These are phyloP conservation scores for Carnegiea gigantea DNA, from an alignment of 179 eudicot species.

Conservation along the genomic window DNA sequence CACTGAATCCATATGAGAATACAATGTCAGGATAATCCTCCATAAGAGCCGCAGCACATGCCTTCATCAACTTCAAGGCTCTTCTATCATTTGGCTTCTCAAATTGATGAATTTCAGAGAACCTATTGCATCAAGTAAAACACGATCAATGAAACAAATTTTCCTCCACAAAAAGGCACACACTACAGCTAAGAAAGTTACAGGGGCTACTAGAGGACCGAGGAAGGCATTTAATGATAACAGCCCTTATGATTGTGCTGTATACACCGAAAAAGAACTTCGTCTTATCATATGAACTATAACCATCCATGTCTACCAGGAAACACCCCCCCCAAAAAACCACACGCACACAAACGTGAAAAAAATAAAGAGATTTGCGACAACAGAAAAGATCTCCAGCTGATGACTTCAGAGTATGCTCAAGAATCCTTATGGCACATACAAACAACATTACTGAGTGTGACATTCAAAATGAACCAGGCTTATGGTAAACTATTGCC, in stretches of 20 bases:
- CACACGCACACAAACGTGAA: neutral
- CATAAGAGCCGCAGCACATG: constrained; percentile 63
- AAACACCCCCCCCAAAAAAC: neutral
- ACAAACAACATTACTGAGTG: neutral
- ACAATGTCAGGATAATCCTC: constrained; percentile 71
- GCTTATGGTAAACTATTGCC: neutral
- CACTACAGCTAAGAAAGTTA: neutral
- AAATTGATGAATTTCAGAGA: constrained; percentile 66
- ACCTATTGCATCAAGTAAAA: constrained; percentile 33
- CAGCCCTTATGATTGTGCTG: too few species aligned
- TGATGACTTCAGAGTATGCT: too few species aligned
- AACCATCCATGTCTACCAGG: neutral
- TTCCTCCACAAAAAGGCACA: neutral
- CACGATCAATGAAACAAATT: too few species aligned
- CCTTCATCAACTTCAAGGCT: constrained; percentile 77
- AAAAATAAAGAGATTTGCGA: too few species aligned
- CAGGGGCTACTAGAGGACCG: neutral
- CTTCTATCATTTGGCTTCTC: constrained; percentile 71
- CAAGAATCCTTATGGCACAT: too few species aligned
- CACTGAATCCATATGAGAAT: constrained; percentile 75
- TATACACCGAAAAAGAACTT: too few species aligned
- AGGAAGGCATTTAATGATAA: too few species aligned
- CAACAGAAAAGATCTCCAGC: too few species aligned
- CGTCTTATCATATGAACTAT: neutral
- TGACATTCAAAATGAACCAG: neutral